A percentile compares a stretch with the other conserved stretches of the same genome.
Conservation (phyloP, 2,329 filamentous ascomycete species). For the Dothiorella sarmentorum region DNA sequence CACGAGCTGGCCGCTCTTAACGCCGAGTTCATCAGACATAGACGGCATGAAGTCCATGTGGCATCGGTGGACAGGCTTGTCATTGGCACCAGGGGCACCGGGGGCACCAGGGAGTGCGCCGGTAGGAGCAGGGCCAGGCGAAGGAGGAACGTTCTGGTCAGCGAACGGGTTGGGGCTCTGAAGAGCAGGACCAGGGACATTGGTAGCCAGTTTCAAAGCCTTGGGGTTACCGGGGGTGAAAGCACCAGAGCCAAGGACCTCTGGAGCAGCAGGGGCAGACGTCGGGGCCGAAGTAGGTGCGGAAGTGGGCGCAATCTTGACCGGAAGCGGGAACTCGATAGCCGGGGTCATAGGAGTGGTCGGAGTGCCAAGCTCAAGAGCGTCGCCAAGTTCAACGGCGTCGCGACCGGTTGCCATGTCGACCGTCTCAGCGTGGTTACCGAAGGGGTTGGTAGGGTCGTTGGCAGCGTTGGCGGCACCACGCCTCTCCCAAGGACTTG, state of each 20-base stretch:
- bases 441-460: conserved; percentile 35
- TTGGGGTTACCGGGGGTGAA: neutral
- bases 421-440: conserved; percentile 34
- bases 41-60: conserved; percentile 92
- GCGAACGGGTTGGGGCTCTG: neutral
- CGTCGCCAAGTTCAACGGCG: conserved; percentile 9
- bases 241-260: neutral
- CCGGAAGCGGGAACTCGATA: conserved; percentile 1
- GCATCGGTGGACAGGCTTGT: conserved; percentile 75
- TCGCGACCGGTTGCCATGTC: conserved; percentile 28
- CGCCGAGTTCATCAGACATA: conserved; percentile 84
- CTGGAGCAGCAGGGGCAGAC: neutral
- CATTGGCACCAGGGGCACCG: conserved; percentile 60
- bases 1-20: conserved; percentile 78
- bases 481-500: conserved; percentile 40
- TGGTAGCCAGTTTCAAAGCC: neutral
- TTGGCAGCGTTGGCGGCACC: conserved; percentile 30
- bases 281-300: conserved; percentile 5
- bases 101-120: conserved; percentile 43
- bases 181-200: conserved; percentile 27
- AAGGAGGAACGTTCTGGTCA: conserved; percentile 30
- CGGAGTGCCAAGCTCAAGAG: no score
- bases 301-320: conserved; percentile 4
- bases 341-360: conserved; percentile 9
- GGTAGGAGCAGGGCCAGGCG: conserved; percentile 44